Evolutionary conservation across 257 asterid species (phyloP).

Genomic region (Petunia secreta): DNA sequence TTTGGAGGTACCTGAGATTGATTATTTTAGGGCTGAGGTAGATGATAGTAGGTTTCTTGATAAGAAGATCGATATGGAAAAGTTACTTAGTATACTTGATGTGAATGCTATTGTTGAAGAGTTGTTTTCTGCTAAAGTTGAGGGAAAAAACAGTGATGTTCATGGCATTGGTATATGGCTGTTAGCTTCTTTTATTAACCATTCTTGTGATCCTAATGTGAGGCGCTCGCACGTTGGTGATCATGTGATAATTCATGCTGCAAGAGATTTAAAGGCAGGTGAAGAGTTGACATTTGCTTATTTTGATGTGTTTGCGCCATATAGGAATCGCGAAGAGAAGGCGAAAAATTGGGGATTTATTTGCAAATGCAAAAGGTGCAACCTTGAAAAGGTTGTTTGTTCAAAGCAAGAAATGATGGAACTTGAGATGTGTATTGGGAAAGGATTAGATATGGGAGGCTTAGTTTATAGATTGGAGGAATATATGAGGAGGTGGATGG

Average conservation of each 20-base stretch:
- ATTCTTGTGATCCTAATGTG: constrained; percentile 83
- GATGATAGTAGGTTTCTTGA: constrained; percentile 29
- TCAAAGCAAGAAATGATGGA: constrained; percentile 64
- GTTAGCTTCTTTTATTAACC: constrained; percentile 72
- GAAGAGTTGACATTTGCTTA: constrained; percentile 79
- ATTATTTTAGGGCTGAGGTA: constrained; percentile 49
- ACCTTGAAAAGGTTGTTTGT: constrained; percentile 46
- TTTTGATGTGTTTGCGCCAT: constrained; percentile 60
- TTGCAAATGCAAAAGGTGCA: constrained; percentile 72
- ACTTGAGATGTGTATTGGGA: constrained; percentile 50
- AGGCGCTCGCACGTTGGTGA: constrained; percentile 85
- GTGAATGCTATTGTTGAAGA: constrained; percentile 72
- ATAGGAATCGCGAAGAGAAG: constrained; percentile 49
- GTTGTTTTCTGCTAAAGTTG: constrained; percentile 59
- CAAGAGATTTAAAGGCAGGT: constrained; percentile 74
- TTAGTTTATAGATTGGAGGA: constrained; percentile 77
- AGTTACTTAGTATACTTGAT: constrained; percentile 59
- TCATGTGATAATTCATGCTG: constrained; percentile 64
- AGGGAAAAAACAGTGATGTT: constrained; percentile 63
- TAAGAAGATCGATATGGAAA: constrained; percentile 47
- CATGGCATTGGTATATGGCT: constrained; percentile 82
- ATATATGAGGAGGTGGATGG: constrained; percentile 67
- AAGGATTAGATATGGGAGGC: constrained; percentile 66
- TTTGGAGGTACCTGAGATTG: constrained; percentile 52
- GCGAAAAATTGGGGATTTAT: constrained; percentile 69